Percentiles rank a stretch among this genome's conserved stretches.
These are phyloP conservation scores for Verticillium klebahnii DNA, from an alignment of 2,329 filamentous ascomycete genomes.

Conservation along the genomic window DNA sequence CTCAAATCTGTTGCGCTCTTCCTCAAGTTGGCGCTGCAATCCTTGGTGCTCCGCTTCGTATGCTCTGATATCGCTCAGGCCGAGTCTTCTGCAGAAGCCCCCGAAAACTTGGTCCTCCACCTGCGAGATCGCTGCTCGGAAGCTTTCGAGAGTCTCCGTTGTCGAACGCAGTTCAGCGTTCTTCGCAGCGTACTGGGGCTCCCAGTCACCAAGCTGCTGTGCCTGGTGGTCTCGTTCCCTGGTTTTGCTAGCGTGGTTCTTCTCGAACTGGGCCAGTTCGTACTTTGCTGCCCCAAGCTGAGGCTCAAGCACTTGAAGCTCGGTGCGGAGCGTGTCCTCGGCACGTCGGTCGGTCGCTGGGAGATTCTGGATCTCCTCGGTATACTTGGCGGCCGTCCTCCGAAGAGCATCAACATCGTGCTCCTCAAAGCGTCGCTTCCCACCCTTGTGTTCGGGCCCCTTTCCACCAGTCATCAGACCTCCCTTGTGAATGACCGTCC, in stretches of 20 bases:
- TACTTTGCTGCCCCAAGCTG: conserved; percentile 66
- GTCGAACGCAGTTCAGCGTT: conserved; percentile 60
- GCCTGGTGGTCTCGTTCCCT: conserved; percentile 73
- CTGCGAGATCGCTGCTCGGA: conserved; percentile 61
- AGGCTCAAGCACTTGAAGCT: conserved; percentile 75
- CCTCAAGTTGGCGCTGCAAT: conserved; percentile 81
- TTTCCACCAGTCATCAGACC: conserved; percentile 96
- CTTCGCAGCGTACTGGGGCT: conserved; percentile 75
- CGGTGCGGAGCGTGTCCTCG: conserved; percentile 76
- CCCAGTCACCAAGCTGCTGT: conserved; percentile 67
- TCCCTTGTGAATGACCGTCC: conserved; percentile 94
- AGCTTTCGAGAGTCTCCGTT: conserved; percentile 44
- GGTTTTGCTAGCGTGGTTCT: conserved; percentile 79
- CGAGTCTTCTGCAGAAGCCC: conserved; percentile 79
- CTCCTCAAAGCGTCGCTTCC: conserved; percentile 82
- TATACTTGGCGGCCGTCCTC: conserved; percentile 68
- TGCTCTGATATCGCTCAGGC: conserved; percentile 83
- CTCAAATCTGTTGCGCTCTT: conserved; percentile 82
- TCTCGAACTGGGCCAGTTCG: conserved; percentile 72
- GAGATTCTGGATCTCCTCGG: conserved; percentile 72
- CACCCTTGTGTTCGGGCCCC: conserved; percentile 67
- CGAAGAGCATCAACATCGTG: conserved; percentile 82
- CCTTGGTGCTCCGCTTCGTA: conserved; percentile 94
- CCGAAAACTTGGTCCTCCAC: conserved; percentile 88
- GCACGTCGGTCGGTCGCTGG: conserved; percentile 75